phyloP scores from a whole-genome alignment of 2,329 filamentous ascomycete species.

The Talaromyces sp. region DNA sequence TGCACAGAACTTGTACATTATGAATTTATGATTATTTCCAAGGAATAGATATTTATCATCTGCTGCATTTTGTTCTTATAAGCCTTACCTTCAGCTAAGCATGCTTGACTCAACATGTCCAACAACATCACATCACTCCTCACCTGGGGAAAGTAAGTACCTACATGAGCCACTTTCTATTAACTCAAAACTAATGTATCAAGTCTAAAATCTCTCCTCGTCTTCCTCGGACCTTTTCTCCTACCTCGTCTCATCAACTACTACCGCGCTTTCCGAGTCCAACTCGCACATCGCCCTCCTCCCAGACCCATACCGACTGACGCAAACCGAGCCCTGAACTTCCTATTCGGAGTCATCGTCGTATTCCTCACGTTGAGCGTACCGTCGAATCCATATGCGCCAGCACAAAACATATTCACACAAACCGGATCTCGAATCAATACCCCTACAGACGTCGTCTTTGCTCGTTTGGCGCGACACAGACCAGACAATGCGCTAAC shows the following conservation, averaged over 20 bases:
- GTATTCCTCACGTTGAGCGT: constrained; percentile 61
- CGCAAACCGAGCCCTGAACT: constrained; percentile 41
- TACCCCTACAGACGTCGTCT: constrained; percentile 79
- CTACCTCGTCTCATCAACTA: constrained; percentile 39
- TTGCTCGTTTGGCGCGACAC: constrained; percentile 62
- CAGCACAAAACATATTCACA: constrained; percentile 66
- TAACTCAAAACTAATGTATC: not conserved
- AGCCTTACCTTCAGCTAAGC: not conserved
- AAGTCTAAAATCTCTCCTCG: constrained; percentile 43
- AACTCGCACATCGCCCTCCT: constrained; percentile 35
- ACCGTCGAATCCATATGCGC: constrained; percentile 60
- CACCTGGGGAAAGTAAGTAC: constrained; percentile 17
- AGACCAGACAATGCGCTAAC: constrained; percentile 44
- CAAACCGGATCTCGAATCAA: constrained; percentile 77
- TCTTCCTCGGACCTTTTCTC: constrained; percentile 44
- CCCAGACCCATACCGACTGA: constrained; percentile 35
- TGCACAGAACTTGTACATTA: not conserved
- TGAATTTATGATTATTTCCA: not conserved
- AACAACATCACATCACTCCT: constrained; percentile 11
- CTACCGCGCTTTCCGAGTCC: constrained; percentile 35
- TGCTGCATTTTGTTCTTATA: not conserved
- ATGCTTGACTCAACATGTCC: constrained; percentile 14
- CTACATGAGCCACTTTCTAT: not conserved
- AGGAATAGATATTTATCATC: not conserved
- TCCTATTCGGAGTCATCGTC: constrained; percentile 53